Conservation (phyloP, 495 filamentous ascomycete species). For the Jackrogersella multiformis region DNA sequence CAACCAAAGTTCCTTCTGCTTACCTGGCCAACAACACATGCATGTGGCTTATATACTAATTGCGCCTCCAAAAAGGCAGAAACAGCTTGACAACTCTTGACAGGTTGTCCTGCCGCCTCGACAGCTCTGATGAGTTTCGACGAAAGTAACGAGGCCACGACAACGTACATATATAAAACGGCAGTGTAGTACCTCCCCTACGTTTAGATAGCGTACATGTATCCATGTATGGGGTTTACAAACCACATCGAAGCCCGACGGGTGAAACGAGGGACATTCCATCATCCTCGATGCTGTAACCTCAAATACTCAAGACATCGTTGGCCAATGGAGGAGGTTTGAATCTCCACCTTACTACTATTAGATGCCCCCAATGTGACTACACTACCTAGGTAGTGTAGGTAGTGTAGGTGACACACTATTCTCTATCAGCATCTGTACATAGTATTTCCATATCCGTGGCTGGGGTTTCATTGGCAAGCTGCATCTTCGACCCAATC, state of each 20-base stretch:
- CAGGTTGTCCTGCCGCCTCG: slow-evolving; percentile 35
- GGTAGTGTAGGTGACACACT: too few relatives aligned
- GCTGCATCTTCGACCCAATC: slow-evolving; percentile 37
- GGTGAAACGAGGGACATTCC: slow-evolving; percentile 37
- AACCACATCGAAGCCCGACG: slow-evolving; percentile 5
- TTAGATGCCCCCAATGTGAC: slow-evolving; percentile 18
- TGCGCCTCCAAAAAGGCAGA: not conserved
- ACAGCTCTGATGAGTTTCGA: slow-evolving; percentile 24
- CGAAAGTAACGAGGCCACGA: slow-evolving; percentile 35
- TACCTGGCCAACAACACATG: too few relatives aligned
- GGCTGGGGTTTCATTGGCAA: slow-evolving; percentile 27
- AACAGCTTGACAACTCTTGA: slow-evolving; percentile 5
- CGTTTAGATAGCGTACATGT: slow-evolving; percentile 6
- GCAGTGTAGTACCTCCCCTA: slow-evolving; percentile 20
- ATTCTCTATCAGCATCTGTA: slow-evolving; percentile 35
- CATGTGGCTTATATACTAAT: slow-evolving; percentile 18
- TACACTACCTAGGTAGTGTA: too few relatives aligned
- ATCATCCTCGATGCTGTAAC: slow-evolving; percentile 26
- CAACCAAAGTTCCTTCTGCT: not conserved
- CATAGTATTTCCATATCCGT: slow-evolving; percentile 38
- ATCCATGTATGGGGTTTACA: slow-evolving; percentile 14
- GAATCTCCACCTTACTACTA: slow-evolving; percentile 22
- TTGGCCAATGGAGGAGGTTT: slow-evolving; percentile 38
- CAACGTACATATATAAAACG: slow-evolving; percentile 31
- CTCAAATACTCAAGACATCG: slow-evolving; percentile 14